Evolutionary conservation across 148 eudicot species (phyloP), one percentile per base, ranked within the genome.

Genomic region (Fallopia convolvulus): DNA sequence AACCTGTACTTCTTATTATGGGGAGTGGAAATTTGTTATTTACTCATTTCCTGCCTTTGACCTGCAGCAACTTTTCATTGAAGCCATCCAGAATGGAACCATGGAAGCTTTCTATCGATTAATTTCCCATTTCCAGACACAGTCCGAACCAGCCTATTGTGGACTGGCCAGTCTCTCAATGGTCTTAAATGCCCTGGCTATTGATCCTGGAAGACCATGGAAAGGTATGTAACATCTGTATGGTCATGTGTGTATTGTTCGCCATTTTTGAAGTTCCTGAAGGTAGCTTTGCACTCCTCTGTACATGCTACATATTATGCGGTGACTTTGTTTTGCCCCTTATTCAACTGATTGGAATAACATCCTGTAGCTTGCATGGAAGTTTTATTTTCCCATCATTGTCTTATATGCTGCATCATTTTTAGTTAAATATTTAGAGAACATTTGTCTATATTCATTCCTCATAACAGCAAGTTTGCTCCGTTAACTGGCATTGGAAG

Each of bases 71-170:
- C 89, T 95, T 21, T 95, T 95, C 80, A 75, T 77, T 47, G 97
- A 95, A 86, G 97, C 99, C 77, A 81, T 93, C 77, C 82, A 84
- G 75, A 82, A 79, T 70, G 97, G 97, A 73, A 85, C 89, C 11
- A 87, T 91, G 90, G 94, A 91, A 81, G 93, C 93, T 1, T 95
- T 95, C 79, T 95, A 89, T 82, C 91, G 83, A 84, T 86, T 95
- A 86, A 90, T 95, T 44, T 88, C 99, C 30, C 87, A 89, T 82
- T 95, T 89, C 79, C 97, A 95, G 83, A 95, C 99, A 40, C 99
- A 95, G 79, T 95, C 99, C 10, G 99, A 95, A 79, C 99, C 99
- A 77, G 99, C 99, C 9, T 95, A 92, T 77, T 95, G 99, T 83
- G 99, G 99, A 79, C 81, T 95, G 81, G 97, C 99, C 73, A 95